Percentiles rank a stretch among this genome's conserved stretches.
phyloP scores from a whole-genome alignment of 2,329 filamentous ascomycete species.

The Fusarium chaquense region DNA sequence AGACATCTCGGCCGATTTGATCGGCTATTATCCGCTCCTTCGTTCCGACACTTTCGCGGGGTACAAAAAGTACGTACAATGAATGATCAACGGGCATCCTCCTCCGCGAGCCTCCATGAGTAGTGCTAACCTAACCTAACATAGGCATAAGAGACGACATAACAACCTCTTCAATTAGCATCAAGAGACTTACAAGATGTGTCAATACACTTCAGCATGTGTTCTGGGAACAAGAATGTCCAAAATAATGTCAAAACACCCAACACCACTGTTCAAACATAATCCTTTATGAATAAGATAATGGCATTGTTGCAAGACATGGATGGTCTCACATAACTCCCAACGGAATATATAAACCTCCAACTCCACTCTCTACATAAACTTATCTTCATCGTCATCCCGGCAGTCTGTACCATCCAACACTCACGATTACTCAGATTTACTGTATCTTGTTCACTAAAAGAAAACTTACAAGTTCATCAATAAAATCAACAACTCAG shows the following conservation, averaged over 20 bases:
- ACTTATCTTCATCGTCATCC: neutral
- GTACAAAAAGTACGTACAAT: neutral
- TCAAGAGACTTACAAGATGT: no score
- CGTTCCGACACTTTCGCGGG: slow-evolving; percentile 11
- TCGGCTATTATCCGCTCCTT: slow-evolving; percentile 15
- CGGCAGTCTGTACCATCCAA: neutral
- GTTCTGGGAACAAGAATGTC: neutral
- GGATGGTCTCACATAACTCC: neutral
- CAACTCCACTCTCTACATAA: neutral
- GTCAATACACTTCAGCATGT: no score
- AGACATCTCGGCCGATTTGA: slow-evolving; percentile 29
- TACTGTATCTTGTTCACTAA: neutral
- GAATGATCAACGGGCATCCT: neutral
- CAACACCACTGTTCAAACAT: neutral
- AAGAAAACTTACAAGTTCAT: neutral
- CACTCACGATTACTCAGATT: neutral
- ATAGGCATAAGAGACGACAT: neutral
- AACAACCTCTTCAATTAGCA: neutral
- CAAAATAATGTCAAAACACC: neutral
- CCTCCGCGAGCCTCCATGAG: neutral
- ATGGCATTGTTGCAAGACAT: neutral
- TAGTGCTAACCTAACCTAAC: neutral
- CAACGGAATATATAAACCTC: neutral
- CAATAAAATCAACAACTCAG: neutral
- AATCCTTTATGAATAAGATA: neutral